A percentile compares a stretch with the other conserved stretches of the same genome.
These are phyloP conservation scores for Penicillium brasilianum DNA, from an alignment of 2,329 filamentous ascomycete genomes.

Conservation along the genomic window DNA sequence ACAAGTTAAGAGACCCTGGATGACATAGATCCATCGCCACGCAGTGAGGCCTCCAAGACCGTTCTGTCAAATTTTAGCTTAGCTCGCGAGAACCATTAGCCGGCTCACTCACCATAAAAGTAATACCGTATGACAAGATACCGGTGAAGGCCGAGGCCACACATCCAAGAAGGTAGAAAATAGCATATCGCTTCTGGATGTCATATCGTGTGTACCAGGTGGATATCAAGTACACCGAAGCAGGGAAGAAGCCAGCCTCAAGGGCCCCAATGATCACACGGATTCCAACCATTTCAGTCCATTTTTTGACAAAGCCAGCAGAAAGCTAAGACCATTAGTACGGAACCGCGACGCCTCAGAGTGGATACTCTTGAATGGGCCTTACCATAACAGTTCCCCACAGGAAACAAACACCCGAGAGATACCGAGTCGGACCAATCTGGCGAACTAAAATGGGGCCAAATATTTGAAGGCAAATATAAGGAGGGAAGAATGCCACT, in stretches of 20 bases:
- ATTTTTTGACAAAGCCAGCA: constrained; percentile 44
- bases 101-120: neutral
- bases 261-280: constrained; percentile 47
- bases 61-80: neutral
- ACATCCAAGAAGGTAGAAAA: constrained; percentile 23
- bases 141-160: constrained; percentile 14
- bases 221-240: neutral
- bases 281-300: constrained; percentile 42
- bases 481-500: constrained; percentile 24
- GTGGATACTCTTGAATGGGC: neutral
- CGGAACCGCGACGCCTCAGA: too few species aligned
- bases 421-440: constrained; percentile 17
- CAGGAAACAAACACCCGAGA: constrained; percentile 14
- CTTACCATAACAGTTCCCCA: constrained; percentile 20
- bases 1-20: constrained; percentile 3
- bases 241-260: constrained; percentile 35
- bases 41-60: constrained; percentile 8
- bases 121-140: constrained; percentile 17
- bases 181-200: constrained; percentile 47
- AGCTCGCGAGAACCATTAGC: rapidly evolving
- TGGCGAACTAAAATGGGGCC: constrained; percentile 18
- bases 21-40: constrained; percentile 11
- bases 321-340: neutral
- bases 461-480: constrained; percentile 17
- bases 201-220: constrained; percentile 58